Evolutionary conservation across 306 rosid species (phyloP).

Genomic region (Quercus suber): DNA sequence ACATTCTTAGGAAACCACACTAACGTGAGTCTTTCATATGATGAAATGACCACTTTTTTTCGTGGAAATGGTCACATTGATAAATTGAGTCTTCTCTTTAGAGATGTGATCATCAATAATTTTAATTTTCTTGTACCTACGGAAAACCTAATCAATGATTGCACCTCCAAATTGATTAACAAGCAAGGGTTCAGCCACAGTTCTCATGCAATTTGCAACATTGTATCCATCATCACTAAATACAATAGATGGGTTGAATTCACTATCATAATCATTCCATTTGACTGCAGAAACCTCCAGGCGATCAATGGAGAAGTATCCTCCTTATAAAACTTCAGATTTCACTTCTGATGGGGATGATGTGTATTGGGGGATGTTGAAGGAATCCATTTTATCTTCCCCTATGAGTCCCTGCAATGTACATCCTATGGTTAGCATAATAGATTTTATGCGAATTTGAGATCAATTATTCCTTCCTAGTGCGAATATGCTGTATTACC

Average conservation of each 20-base stretch:
- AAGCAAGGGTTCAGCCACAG: conserved; percentile 52
- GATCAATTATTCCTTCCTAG: no score
- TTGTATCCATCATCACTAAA: conserved; percentile 21
- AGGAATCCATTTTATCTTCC: conserved; percentile 43
- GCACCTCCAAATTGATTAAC: conserved; percentile 40
- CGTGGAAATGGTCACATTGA: conserved; percentile 18
- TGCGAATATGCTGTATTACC: no score
- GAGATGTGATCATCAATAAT: conserved; percentile 29
- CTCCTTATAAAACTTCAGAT: conserved; percentile 40
- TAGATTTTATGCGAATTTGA: background rate
- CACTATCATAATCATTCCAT: conserved; percentile 32
- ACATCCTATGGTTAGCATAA: background rate
- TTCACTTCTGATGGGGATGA: conserved; percentile 43
- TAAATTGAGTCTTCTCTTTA: conserved; percentile 29
- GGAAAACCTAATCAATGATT: conserved; percentile 40
- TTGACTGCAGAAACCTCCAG: conserved; percentile 28
- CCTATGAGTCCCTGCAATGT: conserved; percentile 37
- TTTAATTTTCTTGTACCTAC: conserved; percentile 17
- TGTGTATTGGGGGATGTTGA: conserved; percentile 55
- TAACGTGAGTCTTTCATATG: no score
- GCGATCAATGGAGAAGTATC: conserved; percentile 38
- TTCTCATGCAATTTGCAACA: conserved; percentile 39
- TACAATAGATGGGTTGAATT: background rate
- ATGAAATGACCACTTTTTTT: background rate
- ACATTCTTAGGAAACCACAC: no score